Base-by-base conservation (phyloP, 441 rosid genomes). In the Pelargonium australe region DNA sequence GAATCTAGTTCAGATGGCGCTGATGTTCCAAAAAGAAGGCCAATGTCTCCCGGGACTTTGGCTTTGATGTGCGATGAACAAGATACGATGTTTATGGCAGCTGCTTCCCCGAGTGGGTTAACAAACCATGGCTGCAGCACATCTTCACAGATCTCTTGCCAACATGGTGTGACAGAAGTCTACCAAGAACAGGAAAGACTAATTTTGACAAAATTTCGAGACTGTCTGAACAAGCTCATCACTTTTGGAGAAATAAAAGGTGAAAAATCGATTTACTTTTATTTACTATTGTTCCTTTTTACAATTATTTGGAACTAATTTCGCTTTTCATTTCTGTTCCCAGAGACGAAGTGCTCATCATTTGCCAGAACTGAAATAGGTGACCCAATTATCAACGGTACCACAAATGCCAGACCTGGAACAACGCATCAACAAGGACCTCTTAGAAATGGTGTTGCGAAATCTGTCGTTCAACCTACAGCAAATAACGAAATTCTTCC, bases 1-100 rank as follows among this genome's bases (percentile, higher is more conserved):
- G 84, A 83, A 70, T 81, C 82, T 41, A 78, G 70, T 63, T 81
- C 81, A 14, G 93, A 86, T 70, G 84, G 87, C 44, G 78, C 72
- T 55, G 89, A 87, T 77, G 79, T 73, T 49, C 82, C 85, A 60
- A 87, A 86, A 80, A 84, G 74, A 63, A 85, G 89, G 74, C 97
- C 98, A 4, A 82, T 92, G 87, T 95, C 97, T 75, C 99, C 99
- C 44, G 97, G 92, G 77, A 90, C 99, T 61, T 82, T 95, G 86
- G 98, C 89, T 66, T 85, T 95, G 80, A 90, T 95, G 99, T 95
- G 99, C 66, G 97, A 95, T 75, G 97, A 95, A 63, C 86, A 87
- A 65, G 96, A 88, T 70, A 73, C 89, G 16, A 77, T 89, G 75
- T 80, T 85, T 45, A 77, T 85, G 83, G 79, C 86, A 63, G 80